phyloP scores from a whole-genome alignment of 148 eudicot genomes.

The Salicornia ramosissima region DNA sequence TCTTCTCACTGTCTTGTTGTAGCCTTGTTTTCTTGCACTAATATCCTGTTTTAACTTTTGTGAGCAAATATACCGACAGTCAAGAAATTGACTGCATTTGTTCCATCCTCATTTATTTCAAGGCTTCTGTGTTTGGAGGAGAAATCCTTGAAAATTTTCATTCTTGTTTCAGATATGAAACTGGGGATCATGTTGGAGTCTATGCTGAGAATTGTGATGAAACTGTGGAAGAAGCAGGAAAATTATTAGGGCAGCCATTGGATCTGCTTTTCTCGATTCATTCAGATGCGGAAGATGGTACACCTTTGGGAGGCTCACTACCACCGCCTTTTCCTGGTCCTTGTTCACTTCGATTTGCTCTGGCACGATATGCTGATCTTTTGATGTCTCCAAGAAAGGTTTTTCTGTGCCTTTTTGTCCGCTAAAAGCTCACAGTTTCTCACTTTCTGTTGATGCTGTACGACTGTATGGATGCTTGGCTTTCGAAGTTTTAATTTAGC shows the following conservation, averaged over 20 bases:
- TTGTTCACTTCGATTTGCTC: constrained; percentile 60
- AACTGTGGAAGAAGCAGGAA: constrained; percentile 72
- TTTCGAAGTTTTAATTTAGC: not conserved
- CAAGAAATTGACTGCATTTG: not conserved
- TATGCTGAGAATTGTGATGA: constrained; percentile 71
- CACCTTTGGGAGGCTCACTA: constrained; percentile 67
- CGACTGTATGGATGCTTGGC: not conserved
- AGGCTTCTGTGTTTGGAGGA: not conserved
- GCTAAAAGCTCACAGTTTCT: not conserved
- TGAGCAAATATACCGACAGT: not conserved
- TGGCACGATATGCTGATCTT: constrained; percentile 76
- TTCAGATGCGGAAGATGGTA: constrained; percentile 64
- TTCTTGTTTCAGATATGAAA: constrained; percentile 62
- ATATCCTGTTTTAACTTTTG: not conserved
- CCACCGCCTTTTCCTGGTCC: constrained; percentile 91
- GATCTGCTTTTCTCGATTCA: constrained; percentile 64
- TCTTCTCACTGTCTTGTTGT: not conserved
- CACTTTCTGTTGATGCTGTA: not conserved
- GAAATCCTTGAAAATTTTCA: not conserved
- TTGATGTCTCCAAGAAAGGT: constrained; percentile 82
- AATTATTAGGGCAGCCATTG: constrained; percentile 55
- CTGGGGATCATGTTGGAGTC: constrained; percentile 91
- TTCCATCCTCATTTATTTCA: not conserved
- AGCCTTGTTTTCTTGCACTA: not conserved
- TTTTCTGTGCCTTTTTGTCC: not conserved